Base-by-base conservation (phyloP, 768 basidiomycete genomes). In the Suillus sp. region DNA sequence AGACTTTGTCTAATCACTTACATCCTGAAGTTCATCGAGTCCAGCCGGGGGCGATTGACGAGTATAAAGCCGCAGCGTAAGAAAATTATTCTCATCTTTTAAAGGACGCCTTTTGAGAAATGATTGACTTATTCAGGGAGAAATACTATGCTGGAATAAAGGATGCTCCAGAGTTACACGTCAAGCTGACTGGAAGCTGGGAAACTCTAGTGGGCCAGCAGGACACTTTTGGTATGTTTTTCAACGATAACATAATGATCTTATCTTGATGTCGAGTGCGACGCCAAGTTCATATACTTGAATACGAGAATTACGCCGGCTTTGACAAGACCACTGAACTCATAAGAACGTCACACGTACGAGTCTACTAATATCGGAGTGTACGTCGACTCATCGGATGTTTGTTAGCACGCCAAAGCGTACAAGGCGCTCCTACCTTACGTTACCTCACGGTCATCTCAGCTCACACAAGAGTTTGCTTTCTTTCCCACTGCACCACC, bases 141-240 rank as follows among this genome's bases (percentile, higher is more conserved):
- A 81, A 81, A 40, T 98, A 95, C 77, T 98, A 96, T 73, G 83
- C 84, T 25, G 89, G 89, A 20, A 80, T 99, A 64, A 88, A 88
- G 74, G 83, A 86, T 58, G 91, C 93, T 68, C 74, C 86, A 30
- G 81, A 85, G 47, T 75, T 95, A 58, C 84, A 90, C 59, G 89
- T 96, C 62, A 95, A 96, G 75, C 81, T 99, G 63, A 93, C 91
- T 1, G 97, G 96, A 25, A 92, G 89, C 69, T 99, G 95, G 93
- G 96, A 99, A 77, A 88, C 90, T 1, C 69, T 92, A 22, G 85
- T 99, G 35, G 97, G 97, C 47, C 88, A 93, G 63, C 90, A 95
- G 64, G 97, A 98, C 70, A 88, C 86, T 2, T 96, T 94, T 73
- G 81, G 87, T 86, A 56, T 70, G 37, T 58, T n/a, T 40, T 30